Evolutionary conservation across 2,329 filamentous ascomycete species (phyloP).

Genomic region (Cercospora beticola): DNA sequence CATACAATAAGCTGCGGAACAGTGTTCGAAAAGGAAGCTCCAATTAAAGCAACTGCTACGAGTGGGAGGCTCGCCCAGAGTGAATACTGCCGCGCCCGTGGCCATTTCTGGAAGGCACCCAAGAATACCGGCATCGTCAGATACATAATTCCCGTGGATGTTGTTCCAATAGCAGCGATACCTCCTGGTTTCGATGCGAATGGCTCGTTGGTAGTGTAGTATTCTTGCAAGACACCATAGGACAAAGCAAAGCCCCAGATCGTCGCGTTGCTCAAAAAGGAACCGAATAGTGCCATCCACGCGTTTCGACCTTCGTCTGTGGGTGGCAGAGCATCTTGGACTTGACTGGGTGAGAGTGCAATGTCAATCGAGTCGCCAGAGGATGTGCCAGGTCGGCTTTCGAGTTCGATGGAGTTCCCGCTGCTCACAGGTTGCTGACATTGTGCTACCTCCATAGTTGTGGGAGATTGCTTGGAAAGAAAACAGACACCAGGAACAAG

Average conservation of each 20-base stretch:
- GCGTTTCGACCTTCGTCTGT: constrained; percentile 42
- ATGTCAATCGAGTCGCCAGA: background rate
- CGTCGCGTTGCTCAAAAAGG: constrained; percentile 34
- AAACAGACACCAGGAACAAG: background rate
- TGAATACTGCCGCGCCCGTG: constrained; percentile 24
- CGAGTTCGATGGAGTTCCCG: constrained; percentile 1
- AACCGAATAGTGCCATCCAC: constrained; percentile 51
- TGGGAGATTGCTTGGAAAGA: background rate
- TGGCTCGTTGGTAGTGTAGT: constrained; percentile 31
- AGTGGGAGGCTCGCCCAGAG: constrained; percentile 41
- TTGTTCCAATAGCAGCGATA: constrained; percentile 49
- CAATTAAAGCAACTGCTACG: constrained; percentile 38
- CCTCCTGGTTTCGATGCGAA: constrained; percentile 29
- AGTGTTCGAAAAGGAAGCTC: constrained; percentile 40
- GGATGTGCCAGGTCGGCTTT: background rate
- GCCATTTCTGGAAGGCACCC: constrained; percentile 40
- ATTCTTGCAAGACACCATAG: constrained; percentile 36
- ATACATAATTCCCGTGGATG: constrained; percentile 45
- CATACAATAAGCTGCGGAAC: constrained; percentile 41
- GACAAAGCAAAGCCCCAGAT: constrained; percentile 36
- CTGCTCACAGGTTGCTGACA: background rate
- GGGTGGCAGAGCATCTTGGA: constrained; percentile 34
- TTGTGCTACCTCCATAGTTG: background rate
- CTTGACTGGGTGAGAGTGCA: background rate
- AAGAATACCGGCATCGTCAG: constrained; percentile 46